Base-by-base conservation (phyloP, 805 yeast species). In the Metschnikowia chrysomelidarum region DNA sequence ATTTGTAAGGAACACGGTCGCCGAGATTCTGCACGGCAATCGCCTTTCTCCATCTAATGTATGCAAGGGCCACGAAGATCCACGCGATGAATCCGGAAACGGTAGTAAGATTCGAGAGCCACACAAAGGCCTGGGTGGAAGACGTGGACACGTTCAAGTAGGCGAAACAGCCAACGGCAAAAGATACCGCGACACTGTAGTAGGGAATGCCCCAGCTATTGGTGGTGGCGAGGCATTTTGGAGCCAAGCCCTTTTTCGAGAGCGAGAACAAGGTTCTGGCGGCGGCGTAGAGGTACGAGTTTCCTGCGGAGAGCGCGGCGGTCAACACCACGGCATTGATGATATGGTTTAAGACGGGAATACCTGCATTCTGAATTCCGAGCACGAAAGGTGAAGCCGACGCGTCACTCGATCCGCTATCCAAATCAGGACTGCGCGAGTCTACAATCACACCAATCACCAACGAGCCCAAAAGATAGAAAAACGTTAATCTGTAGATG, bases 381-480 rank as follows among this genome's bases (percentile, higher is more conserved):
- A 87, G 76, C 33, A 85, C 93, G 51, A 82, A 86, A 1, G 95
- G 93, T 12, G 82, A 77, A 12, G 81, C 79, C 19, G 88, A 79
- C 17, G 83, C 83, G 48, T 74, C 59, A 27, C 40, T 31, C 9
- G 39, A 24, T 10, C 56, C 59, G 29, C 43, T 23, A 27, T 49
- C 35, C 46, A 64, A 57, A 15, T 38, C 38, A 2, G 44, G 44
- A 40, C 55, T 54, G 17, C 44, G 54, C 21, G 63, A 56, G 35
- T 52, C 43, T 19, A 63, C 68, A 40, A 64, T 57, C 22, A 66
- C 62, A 15, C 69, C 66, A 40, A 67, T 66, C 24, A 66, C 59
- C 49, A 67, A 60, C 10, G 68, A 57, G 17, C 70, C 69, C 47
- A 59, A 42, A 28, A 64, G 49, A 49, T 67, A 67, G 43, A 67